Percentiles rank a stretch among this genome's conserved stretches.
phyloP scores from a whole-genome alignment of 805 yeast genomes.

The Komagataella ulmi region DNA sequence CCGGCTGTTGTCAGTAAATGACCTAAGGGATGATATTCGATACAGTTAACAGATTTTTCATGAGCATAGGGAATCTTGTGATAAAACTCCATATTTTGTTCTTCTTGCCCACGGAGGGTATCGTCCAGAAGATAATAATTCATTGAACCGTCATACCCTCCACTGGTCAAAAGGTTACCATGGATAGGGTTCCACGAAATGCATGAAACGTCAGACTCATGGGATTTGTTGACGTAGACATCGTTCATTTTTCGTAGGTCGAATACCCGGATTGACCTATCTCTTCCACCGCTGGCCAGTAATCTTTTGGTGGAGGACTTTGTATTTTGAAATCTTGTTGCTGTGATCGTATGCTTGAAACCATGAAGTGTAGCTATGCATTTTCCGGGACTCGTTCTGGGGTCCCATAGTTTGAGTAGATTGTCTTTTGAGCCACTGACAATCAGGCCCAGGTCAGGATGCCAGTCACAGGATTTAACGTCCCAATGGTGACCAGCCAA shows the following conservation, averaged over 20 bases:
- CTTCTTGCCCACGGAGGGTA: neutral
- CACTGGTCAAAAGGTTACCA: conserved; percentile 65
- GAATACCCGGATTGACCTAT: conserved; percentile 75
- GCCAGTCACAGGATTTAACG: conserved; percentile 97
- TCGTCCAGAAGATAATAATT: conserved; percentile 48
- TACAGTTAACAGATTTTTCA: conserved; percentile 79
- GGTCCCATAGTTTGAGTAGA: conserved; percentile 91
- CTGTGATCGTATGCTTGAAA: conserved; percentile 87
- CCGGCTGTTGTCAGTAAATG: conserved; percentile 87
- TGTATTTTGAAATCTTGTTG: conserved; percentile 58
- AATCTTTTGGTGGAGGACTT: conserved; percentile 61
- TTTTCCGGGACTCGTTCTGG: conserved; percentile 43
- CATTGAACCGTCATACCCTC: conserved; percentile 82
- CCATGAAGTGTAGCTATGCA: conserved; percentile 78
- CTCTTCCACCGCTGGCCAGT: conserved; percentile 80
- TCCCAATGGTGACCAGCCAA: conserved; percentile 97
- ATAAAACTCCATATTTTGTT: conserved; percentile 1
- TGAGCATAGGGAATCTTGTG: conserved; percentile 85
- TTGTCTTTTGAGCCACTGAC: conserved; percentile 95
- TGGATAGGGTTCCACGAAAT: conserved; percentile 91
- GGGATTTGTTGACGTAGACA: conserved; percentile 56
- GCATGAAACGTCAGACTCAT: conserved; percentile 74
- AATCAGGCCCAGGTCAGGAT: conserved; percentile 70
- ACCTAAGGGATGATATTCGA: conserved; percentile 91
- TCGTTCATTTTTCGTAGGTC: conserved; percentile 83